A percentile compares a stretch with the other conserved stretches of the same genome.
These are phyloP conservation scores for Boeremia lycopersici DNA, from an alignment of 2,329 filamentous ascomycete genomes.

Conservation along the genomic window DNA sequence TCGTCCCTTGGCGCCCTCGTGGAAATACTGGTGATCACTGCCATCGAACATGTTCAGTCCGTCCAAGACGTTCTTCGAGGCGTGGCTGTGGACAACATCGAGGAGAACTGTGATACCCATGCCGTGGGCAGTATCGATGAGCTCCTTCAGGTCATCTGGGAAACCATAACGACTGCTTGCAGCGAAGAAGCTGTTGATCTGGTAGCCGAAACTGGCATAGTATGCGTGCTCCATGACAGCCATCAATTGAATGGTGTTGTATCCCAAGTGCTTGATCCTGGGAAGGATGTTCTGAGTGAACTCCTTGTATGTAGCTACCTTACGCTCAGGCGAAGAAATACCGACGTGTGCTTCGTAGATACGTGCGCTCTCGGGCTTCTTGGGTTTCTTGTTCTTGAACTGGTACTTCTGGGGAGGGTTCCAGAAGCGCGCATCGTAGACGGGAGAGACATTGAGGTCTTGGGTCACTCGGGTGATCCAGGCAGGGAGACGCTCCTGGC, in stretches of 20 bases:
- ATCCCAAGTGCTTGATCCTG: slow-evolving; percentile 85
- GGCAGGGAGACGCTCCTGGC: slow-evolving; percentile 85
- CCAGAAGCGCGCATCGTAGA: slow-evolving; percentile 97
- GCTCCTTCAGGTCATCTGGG: slow-evolving; percentile 93
- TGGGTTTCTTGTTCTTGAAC: slow-evolving; percentile 82
- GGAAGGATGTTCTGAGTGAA: slow-evolving; percentile 93
- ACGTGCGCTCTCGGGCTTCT: slow-evolving; percentile 82
- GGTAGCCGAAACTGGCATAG: slow-evolving; percentile 98
- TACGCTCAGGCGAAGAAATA: slow-evolving; percentile 88
- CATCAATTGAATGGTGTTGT: slow-evolving; percentile 99
- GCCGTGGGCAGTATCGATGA: slow-evolving; percentile 92
- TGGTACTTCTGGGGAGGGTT: slow-evolving; percentile 86
- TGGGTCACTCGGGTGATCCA: slow-evolving; percentile 99
- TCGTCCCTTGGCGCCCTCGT: slow-evolving; percentile 79
- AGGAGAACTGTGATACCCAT: slow-evolving; percentile 90
- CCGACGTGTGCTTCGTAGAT: slow-evolving; percentile 99
- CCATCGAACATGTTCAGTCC: slow-evolving; percentile 96
- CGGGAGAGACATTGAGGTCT: slow-evolving; percentile 84
- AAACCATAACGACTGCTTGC: slow-evolving; percentile 93
- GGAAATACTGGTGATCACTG: slow-evolving; percentile 95
- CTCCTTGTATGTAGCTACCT: slow-evolving; percentile 94
- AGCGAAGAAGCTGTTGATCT: slow-evolving; percentile 98
- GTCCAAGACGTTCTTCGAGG: slow-evolving; percentile 95
- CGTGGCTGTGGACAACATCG: slow-evolving; percentile 96
- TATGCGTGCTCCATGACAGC: slow-evolving; percentile 99